Percentiles rank a stretch among this genome's conserved stretches.
Evolutionary conservation across 257 asterid genomes (phyloP).

Genomic region (Oldenlandia corymbosa): DNA sequence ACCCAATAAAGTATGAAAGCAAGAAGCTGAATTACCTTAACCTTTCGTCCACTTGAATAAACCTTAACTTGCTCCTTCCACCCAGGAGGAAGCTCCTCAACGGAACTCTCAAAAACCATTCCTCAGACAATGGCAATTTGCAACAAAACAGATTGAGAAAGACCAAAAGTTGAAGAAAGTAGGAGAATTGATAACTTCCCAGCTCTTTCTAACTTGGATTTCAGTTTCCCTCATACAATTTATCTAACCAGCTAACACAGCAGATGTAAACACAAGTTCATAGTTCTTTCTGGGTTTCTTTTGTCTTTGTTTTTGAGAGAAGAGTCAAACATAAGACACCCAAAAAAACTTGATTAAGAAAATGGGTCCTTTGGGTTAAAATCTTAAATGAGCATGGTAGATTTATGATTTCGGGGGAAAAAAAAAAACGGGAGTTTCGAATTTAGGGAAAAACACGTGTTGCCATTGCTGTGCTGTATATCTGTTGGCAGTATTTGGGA

Average conservation of each 20-base stretch:
- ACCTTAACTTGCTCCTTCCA: slow-evolving; percentile 41
- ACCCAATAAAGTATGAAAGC: background rate
- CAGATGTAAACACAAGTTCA: no score
- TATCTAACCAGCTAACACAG: no score
- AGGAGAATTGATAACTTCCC: no score
- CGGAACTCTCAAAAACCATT: slow-evolving; percentile 41
- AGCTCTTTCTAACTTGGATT: no score
- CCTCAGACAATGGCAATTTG: slow-evolving; percentile 23
- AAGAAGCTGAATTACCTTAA: slow-evolving; percentile 37
- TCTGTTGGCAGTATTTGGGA: background rate
- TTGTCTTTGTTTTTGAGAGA: background rate
- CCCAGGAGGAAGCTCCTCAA: slow-evolving; percentile 59
- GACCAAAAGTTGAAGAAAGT: background rate
- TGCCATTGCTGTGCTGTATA: background rate
- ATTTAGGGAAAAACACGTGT: slow-evolving; percentile 11
- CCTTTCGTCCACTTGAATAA: slow-evolving; percentile 44
- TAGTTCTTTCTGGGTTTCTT: no score
- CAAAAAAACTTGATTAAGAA: background rate
- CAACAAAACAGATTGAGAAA: slow-evolving; percentile 12
- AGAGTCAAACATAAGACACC: slow-evolving; percentile 6
- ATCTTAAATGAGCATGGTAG: no score
- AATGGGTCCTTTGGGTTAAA: background rate
- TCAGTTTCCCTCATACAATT: no score
- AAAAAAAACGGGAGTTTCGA: slow-evolving; percentile 1
- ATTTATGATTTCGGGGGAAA: background rate